Conservation (phyloP, 2,329 filamentous ascomycete species). For the Penicillium sp. region DNA sequence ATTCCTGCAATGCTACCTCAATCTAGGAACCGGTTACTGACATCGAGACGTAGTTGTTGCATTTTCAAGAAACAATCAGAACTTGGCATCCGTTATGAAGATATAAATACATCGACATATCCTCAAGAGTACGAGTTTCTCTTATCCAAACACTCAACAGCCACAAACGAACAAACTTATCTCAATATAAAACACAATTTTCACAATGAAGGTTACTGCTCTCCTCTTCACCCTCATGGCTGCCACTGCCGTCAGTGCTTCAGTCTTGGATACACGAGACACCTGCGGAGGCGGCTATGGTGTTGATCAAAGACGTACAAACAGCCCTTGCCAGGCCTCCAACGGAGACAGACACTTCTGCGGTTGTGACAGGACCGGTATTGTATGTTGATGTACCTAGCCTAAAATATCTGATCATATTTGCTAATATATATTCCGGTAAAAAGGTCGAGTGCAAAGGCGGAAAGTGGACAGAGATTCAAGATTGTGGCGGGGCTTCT, state of each 20-base stretch:
- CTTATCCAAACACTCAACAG: neutral
- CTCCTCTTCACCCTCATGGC: slow-evolving; percentile 10
- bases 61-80: too few species aligned
- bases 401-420: neutral
- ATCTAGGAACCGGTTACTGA: neutral
- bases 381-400: slow-evolving; percentile 4
- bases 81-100: neutral
- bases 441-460: slow-evolving; percentile 9
- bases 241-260: slow-evolving; percentile 8
- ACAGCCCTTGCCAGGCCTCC: slow-evolving; percentile 5
- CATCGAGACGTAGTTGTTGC: neutral
- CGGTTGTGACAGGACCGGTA: slow-evolving; percentile 12
- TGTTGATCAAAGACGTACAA: slow-evolving; percentile 10
- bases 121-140: neutral
- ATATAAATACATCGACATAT: slow-evolving; percentile 6
- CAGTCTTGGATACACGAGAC: neutral
- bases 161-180: neutral
- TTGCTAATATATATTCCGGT: slow-evolving; percentile 1
- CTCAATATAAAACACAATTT: neutral
- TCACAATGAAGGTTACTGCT: slow-evolving; percentile 11
- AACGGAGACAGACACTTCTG: slow-evolving; percentile 14
- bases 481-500: slow-evolving; percentile 1
- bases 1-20: neutral
- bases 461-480: slow-evolving; percentile 11
- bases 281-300: slow-evolving; percentile 8